Conservation (phyloP, 352 stramenopile genomes). For the Peronosclerospora sorghi region DNA sequence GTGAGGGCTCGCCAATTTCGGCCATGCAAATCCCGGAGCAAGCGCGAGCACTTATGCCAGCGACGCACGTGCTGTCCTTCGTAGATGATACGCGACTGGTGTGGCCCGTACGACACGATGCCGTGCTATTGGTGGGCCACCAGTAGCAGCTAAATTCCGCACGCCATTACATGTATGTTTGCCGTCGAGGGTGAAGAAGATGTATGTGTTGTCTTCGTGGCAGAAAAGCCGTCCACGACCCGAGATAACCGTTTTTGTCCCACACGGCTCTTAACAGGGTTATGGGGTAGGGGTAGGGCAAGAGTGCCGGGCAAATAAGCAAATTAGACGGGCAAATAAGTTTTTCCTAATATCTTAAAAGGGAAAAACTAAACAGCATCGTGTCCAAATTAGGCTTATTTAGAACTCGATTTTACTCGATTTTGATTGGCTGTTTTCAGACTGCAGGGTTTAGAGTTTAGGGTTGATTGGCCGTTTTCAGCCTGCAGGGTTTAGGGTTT, state of each 20-base stretch:
- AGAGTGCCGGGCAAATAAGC: too few relatives aligned
- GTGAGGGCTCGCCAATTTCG: slow-evolving; percentile 18
- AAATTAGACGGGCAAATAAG: too few relatives aligned
- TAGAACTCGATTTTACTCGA: too few relatives aligned
- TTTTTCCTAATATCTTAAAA: too few relatives aligned
- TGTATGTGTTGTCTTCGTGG: slow-evolving; percentile 1
- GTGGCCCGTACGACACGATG: slow-evolving; percentile 16
- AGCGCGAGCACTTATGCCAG: slow-evolving; percentile 12
- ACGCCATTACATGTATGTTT: not conserved
- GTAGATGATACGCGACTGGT: slow-evolving; percentile 25
- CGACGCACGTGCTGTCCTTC: slow-evolving; percentile 15
- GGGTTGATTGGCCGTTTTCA: too few relatives aligned
- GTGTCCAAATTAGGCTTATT: too few relatives aligned
- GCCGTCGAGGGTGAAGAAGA: not conserved
- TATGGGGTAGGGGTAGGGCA: too few relatives aligned
- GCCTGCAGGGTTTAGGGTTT: too few relatives aligned
- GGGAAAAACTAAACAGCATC: too few relatives aligned
- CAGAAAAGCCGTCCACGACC: slow-evolving; percentile 10
- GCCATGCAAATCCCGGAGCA: slow-evolving; percentile 15
- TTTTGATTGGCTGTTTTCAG: too few relatives aligned
- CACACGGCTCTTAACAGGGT: not conserved
- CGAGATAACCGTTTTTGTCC: slow-evolving; percentile 6
- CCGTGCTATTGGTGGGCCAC: too few relatives aligned
- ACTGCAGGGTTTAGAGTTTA: too few relatives aligned
- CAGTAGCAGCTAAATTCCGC: slow-evolving; percentile 10